These are phyloP conservation scores for Macadamia integrifolia DNA, from an alignment of 164 flowering plant species.

Conservation along the genomic window DNA sequence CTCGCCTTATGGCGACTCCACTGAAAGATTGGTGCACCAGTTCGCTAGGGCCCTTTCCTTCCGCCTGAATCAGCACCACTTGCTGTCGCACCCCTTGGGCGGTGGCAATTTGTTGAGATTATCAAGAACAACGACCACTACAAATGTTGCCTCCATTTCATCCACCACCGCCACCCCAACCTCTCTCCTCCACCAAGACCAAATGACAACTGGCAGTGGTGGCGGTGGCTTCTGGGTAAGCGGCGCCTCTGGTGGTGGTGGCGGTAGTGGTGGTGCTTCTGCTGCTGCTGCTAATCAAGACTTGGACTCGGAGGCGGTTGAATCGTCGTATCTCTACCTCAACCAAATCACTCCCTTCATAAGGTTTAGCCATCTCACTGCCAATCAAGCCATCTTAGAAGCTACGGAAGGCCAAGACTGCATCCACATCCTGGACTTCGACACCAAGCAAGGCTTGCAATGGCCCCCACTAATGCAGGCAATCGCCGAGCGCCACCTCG, in stretches of 20 bases:
- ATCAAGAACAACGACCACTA: background rate
- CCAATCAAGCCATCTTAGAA: conserved; percentile 91
- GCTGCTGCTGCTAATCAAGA: background rate
- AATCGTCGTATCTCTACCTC: conserved; percentile 62
- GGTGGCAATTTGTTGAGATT: too few species aligned
- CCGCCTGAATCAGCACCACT: conserved; percentile 33
- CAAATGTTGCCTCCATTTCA: background rate
- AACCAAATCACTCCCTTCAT: conserved; percentile 87
- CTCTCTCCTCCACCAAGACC: background rate
- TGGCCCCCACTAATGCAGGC: conserved; percentile 97
- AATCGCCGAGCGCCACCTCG: conserved; percentile 37
- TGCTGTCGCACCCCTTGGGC: conserved; percentile 3
- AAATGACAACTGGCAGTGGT: background rate
- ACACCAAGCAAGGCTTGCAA: conserved; percentile 89
- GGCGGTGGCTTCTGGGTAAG: background rate
- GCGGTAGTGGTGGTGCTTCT: background rate
- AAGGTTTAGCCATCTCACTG: conserved; percentile 80
- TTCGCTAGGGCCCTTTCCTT: conserved; percentile 59
- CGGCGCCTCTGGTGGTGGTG: background rate
- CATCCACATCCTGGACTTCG: conserved; percentile 78
- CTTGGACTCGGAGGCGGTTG: conserved; percentile 16
- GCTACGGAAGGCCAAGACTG: conserved; percentile 50
- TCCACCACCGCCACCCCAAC: background rate
- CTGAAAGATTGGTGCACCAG: conserved; percentile 58
- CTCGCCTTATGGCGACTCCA: conserved; percentile 75